Evolutionary conservation across 768 basidiomycete species (phyloP).

Genomic region (Hygrocybe punicea): DNA sequence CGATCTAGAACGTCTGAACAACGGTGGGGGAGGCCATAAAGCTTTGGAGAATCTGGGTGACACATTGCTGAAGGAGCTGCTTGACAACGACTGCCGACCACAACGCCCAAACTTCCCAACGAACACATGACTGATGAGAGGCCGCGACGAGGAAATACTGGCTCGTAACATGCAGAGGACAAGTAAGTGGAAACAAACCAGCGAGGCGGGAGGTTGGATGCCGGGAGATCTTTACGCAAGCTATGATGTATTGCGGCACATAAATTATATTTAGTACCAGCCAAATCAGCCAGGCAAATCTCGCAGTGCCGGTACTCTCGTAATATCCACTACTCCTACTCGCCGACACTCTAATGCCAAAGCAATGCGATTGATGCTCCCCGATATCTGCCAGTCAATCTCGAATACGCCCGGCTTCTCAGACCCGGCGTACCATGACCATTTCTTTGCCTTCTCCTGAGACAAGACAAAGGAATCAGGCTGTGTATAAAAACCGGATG

Average conservation of each 20-base stretch:
- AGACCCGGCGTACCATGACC: conserved; percentile 60
- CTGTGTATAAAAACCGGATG: neutral
- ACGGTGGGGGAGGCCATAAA: conserved; percentile 6
- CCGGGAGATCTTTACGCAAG: neutral
- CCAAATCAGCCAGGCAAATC: neutral
- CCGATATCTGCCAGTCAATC: conserved; percentile 64
- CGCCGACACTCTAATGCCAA: conserved; percentile 63
- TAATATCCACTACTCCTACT: conserved; percentile 66
- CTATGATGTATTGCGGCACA: neutral
- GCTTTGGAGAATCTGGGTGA: conserved; percentile 30
- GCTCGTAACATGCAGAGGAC: neutral
- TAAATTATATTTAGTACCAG: neutral
- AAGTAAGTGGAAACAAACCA: neutral
- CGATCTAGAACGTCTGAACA: conserved; percentile 37
- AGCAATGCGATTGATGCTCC: conserved; percentile 58
- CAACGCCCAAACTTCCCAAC: neutral
- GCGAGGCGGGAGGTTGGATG: neutral
- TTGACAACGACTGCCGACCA: neutral
- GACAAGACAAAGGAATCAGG: conserved; percentile 14
- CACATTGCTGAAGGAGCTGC: conserved; percentile 24
- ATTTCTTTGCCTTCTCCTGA: conserved; percentile 49
- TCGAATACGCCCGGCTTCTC: conserved; percentile 70
- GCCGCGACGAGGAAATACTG: neutral
- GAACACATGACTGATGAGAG: neutral
- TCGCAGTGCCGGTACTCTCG: conserved; percentile 42